Base-by-base conservation (phyloP, 176 grass and related monocot species). In the Hordeum marinum region DNA sequence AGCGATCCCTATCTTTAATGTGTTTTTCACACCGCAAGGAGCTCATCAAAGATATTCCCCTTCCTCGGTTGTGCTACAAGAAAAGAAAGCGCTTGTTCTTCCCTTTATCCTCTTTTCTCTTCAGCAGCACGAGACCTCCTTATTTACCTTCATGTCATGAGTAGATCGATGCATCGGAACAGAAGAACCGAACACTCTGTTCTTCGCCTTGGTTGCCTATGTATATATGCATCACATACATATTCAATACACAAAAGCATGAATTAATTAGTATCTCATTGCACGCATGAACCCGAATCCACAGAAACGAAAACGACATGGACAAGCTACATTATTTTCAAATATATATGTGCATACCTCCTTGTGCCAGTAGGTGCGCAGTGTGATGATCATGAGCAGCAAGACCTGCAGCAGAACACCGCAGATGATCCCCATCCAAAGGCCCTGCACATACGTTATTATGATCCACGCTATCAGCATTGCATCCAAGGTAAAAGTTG, bases 361-460 rank as follows among this genome's bases (percentile, higher is more conserved):
- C 14, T 85, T 87, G 1, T 90, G 83, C 94, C 90, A 94, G 68
- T 97, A 58, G 57, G 92, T 94, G 34, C 77, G 79, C 4, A 83
- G 11, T 1, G 92, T 92, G 67, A 92, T 78, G 10, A 27, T 42
- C 72, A 76, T 37, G 9, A 89, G 73, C 15, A 92, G 25, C 61
- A 92, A 20, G 29, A 85, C 55, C 83, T 97, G 90, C 3, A 90
- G 90, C 6, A 90, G 1, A 10, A 88, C 43, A n/a, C 92, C 88
- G 12, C 88, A 92, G 61, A 86, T 85, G 77, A 92, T 92, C 25
- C 94, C 94, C 5, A 94, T 37, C 94, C 92, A 92, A 26, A 94
- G 90, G 7, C 94, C 92, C 94, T 97, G 26, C 24, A 4, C 24
- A 66, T 17, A 48, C 1, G 4, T 34, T 10, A 9, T 48, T 48